Percentiles rank a stretch among this genome's conserved stretches.
phyloP scores from a whole-genome alignment of 2,329 filamentous ascomycete genomes.

The Rasamsonia emersonii region DNA sequence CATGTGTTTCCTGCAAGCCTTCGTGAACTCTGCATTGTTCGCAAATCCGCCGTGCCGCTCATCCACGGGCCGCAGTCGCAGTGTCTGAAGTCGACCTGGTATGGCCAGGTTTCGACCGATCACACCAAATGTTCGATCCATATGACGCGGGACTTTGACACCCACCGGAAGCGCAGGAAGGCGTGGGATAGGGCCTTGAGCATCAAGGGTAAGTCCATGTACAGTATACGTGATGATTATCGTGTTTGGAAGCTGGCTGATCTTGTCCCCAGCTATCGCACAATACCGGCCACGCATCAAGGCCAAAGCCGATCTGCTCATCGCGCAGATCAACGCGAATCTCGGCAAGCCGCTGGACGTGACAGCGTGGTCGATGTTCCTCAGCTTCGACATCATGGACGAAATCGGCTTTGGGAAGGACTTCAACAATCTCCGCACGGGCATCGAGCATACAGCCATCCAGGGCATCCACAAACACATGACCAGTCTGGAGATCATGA shows the following conservation, averaged over 20 bases:
- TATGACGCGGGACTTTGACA: conserved; percentile 9
- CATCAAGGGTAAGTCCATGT: conserved; percentile 7
- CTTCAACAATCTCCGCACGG: conserved; percentile 24
- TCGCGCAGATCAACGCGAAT: conserved; percentile 1
- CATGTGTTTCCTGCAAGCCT: conserved; percentile 3
- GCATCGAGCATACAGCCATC: conserved; percentile 11
- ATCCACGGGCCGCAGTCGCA: conserved; percentile 8
- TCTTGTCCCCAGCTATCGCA: neutral
- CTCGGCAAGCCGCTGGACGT: conserved; percentile 11
- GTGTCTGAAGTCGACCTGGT: conserved; percentile 11
- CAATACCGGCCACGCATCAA: conserved; percentile 2
- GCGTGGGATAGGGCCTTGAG: conserved; percentile 10
- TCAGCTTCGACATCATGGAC: conserved; percentile 35
- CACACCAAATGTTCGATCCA: conserved; percentile 4
- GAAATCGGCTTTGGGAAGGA: conserved; percentile 32
- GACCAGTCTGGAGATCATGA: conserved; percentile 9
- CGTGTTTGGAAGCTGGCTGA: neutral
- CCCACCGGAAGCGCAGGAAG: conserved; percentile 8
- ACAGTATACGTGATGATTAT: neutral
- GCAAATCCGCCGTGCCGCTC: conserved; percentile 7
- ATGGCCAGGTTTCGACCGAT: conserved; percentile 9
- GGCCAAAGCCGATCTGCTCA: conserved; percentile 1
- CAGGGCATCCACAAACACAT: conserved; percentile 11
- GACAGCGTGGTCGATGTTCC: conserved; percentile 26
- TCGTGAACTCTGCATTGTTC: conserved; percentile 5